Evolutionary conservation across 1,284 basidiomycete species (phyloP), one percentile per base, ranked within the genome.

Genomic region (Pholiota adiposa): DNA sequence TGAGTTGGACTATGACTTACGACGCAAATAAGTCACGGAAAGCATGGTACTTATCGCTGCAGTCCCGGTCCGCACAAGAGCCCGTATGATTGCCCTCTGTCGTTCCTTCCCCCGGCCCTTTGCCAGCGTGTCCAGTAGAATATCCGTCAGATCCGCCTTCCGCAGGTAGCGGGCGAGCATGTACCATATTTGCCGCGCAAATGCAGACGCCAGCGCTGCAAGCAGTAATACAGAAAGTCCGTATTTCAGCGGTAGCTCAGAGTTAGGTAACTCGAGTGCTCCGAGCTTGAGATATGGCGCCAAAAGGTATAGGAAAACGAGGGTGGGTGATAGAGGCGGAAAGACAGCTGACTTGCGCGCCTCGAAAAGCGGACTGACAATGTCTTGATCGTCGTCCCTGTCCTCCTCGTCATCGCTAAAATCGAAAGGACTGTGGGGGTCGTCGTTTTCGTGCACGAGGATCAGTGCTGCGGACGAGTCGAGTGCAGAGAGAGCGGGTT

Each of bases 131-230:
- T 88, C 81, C 14, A 86, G 67, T 51, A 90, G 69, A 29, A 91
- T 77, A 60, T 89, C 87, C 69, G 88, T 85, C 41, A 87, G 68
- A 60, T 89, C 85, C 31, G 81, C 78, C 69, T 84, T 81, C 63
- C 83, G 82, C 49, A 88, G 76, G 69, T 92, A 89, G 38, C 86
- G 81, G 48, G 86, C 83, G 12, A 92, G 80, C 78, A 90, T 83
- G 73, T 88, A 90, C 85, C 87, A 89, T 51, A 92, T 75, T 65
- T 90, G 88, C 44, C 87, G 78, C 36, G 85, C 79, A 62, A 88
- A 84, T 14, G 79, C 80, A 4, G 89, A 83, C 9, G 88, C 73
- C 29, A 78, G 67, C 12, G 86, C 85, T 60, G 86, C 86, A 25
- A 81, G 65, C 29, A 85, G 54, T 4, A 90, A 72, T 0, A 77